A percentile compares a stretch with the other conserved stretches of the same genome.
Conservation (phyloP, 148 eudicot genomes). For the Nyssa sinensis region DNA sequence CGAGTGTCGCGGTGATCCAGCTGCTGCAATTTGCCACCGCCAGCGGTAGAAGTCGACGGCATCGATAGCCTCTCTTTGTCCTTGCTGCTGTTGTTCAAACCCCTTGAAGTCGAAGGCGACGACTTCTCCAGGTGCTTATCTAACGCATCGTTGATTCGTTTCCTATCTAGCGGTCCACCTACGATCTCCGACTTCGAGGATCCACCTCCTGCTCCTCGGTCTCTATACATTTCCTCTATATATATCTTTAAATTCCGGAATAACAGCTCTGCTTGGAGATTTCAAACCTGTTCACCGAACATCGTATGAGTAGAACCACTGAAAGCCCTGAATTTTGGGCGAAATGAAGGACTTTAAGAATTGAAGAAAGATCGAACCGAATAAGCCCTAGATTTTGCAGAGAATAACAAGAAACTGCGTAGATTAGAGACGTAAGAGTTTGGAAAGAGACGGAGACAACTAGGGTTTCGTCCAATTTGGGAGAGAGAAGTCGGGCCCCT, state of each 20-base stretch:
- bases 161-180: constrained; percentile 57
- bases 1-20: constrained; percentile 41
- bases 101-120: constrained; percentile 66
- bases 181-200: constrained; percentile 46
- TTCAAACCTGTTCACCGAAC: neutral
- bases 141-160: constrained; percentile 64
- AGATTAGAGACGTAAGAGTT: neutral
- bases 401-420: neutral
- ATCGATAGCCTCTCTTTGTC: constrained; percentile 44
- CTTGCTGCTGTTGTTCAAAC: constrained; percentile 27
- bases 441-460: constrained; percentile 21
- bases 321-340: neutral
- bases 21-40: constrained; percentile 23
- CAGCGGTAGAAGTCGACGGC: constrained; percentile 45
- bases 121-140: constrained; percentile 71
- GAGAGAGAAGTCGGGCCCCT: neutral
- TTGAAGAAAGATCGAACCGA: neutral
- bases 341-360: neutral
- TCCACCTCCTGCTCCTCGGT: constrained; percentile 40
- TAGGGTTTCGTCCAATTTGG: constrained; percentile 29
- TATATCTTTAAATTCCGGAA: neutral
- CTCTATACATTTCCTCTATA: constrained; percentile 35
- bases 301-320: neutral
- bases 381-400: neutral
- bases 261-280: neutral